Evolutionary conservation across 495 filamentous ascomycete species (phyloP), one percentile per base, ranked within the genome.

Genomic region (Aspergillus taichungensis): DNA sequence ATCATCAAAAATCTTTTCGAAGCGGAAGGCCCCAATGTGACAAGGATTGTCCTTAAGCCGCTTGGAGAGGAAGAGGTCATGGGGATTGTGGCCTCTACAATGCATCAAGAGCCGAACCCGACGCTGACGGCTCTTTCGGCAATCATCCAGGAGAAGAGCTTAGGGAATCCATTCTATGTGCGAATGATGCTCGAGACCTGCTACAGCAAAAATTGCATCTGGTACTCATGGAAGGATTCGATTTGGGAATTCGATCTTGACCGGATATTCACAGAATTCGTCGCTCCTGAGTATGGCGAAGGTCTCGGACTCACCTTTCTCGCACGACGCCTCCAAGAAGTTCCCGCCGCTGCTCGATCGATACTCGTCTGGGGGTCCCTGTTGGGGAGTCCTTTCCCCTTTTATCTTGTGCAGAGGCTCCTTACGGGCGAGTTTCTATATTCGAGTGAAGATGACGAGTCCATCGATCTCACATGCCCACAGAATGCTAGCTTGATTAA

Each of bases 151-250:
- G 86, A 88, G 52, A 89, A 90, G 63, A 85, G 80, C 14, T 71
- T 74, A 10, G 87, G 87, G 0, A 92, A 94, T 54, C 85, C 86
- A 0, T 94, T 94, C 60, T 91, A 90, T 51, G 82, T 94, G 49
- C 78, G 85, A 29, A 85, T 94, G 60, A 90, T 95, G 79, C 74
- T 95, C n/a, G 85, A 84, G 55, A 82, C 84, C 6, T 89, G 85
- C 55, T 82, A 94, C 60, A 78, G 82, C 12, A 94, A 87, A 59
- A 80, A 80, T 51, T 91, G 85, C 54, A 82, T 95, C 40, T 94
- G 83, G 79, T 94, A 90, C 63, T 84, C 84, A 37, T 95, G 88
- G 75, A 82, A 80, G 50, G 74, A 81, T 34, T 81, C 78, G 13
- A 69, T 67, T 33, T 95, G 89, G 89, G 73, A 80, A n/a, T 95